Conservation (phyloP, 768 basidiomycete genomes). For the Psilocybe tampanensis region DNA sequence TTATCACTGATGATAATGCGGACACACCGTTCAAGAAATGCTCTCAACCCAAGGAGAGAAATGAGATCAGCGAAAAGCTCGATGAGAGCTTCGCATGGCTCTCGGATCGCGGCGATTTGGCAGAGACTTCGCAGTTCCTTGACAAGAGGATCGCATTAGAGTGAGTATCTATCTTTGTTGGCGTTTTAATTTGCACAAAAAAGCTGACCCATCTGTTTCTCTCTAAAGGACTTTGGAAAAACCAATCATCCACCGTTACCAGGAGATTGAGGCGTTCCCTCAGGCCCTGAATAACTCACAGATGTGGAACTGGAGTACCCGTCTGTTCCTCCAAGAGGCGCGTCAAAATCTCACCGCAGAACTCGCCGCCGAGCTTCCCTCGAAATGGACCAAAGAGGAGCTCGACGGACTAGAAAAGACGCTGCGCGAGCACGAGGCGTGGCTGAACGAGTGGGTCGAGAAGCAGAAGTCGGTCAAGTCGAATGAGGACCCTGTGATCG, state of each 20-base stretch:
- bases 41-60: slow-evolving; percentile 73
- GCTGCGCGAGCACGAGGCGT: slow-evolving; percentile 77
- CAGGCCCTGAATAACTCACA: slow-evolving; percentile 80
- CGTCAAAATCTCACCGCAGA: slow-evolving; percentile 72
- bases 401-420: slow-evolving; percentile 76
- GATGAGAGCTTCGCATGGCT: slow-evolving; percentile 85
- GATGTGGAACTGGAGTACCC: slow-evolving; percentile 87
- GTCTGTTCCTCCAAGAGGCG: slow-evolving; percentile 85
- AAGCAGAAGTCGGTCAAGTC: slow-evolving; percentile 75
- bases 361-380: slow-evolving; percentile 56
- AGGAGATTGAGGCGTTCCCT: slow-evolving; percentile 87
- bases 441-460: slow-evolving; percentile 83
- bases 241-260: slow-evolving; percentile 85
- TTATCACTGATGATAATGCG: slow-evolving; percentile 66
- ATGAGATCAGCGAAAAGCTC: slow-evolving; percentile 63
- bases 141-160: slow-evolving; percentile 81
- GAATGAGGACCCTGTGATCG: slow-evolving; percentile 85
- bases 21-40: slow-evolving; percentile 84
- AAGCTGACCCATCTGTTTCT: background rate
- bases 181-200: background rate
- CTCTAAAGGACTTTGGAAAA: slow-evolving; percentile 66
- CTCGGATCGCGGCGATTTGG: slow-evolving; percentile 79
- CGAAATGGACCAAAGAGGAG: slow-evolving; percentile 88
- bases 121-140: slow-evolving; percentile 73
- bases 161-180: slow-evolving; percentile 57